Evolutionary conservation across 1,284 basidiomycete species (phyloP).

Genomic region (Cutaneotrichosporon sp.): DNA sequence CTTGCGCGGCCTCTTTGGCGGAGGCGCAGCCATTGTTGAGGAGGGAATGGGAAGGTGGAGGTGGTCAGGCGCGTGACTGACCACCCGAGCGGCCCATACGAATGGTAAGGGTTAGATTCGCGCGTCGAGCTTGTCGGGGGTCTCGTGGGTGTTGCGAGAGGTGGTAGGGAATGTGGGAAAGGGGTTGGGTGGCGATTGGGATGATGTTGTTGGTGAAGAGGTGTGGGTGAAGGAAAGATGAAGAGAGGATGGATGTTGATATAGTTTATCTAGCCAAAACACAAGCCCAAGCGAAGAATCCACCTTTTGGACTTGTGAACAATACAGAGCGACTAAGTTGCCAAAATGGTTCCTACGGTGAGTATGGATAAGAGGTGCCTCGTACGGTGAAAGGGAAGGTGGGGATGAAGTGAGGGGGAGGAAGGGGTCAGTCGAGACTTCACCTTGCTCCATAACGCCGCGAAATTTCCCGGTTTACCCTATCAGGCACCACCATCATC

Average conservation of each 20-base stretch:
- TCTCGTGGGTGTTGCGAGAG: neutral
- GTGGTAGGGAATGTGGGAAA: neutral
- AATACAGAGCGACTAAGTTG: neutral
- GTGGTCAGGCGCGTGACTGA: constrained; percentile 16
- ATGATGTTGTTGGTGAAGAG: neutral
- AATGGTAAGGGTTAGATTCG: neutral
- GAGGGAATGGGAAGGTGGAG: constrained; percentile 7
- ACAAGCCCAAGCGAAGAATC: neutral
- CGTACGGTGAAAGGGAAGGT: neutral
- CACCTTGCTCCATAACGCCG: no score
- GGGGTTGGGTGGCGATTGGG: neutral
- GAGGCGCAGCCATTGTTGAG: constrained; percentile 18
- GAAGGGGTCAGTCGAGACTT: no score
- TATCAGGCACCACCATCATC: neutral
- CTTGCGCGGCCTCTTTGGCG: constrained; percentile 38
- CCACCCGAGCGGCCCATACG: constrained; percentile 16
- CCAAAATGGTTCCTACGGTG: neutral
- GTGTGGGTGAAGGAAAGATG: neutral
- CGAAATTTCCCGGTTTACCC: no score
- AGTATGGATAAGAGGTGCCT: neutral
- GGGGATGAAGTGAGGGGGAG: no score
- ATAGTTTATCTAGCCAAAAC: constrained; percentile 3
- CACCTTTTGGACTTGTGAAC: no score
- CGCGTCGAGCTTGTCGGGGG: neutral
- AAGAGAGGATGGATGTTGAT: constrained; percentile 9